Percentiles rank a stretch among this genome's conserved stretches.
Evolutionary conservation across 2,329 filamentous ascomycete species (phyloP).

Genomic region (Xylaria arbuscula): DNA sequence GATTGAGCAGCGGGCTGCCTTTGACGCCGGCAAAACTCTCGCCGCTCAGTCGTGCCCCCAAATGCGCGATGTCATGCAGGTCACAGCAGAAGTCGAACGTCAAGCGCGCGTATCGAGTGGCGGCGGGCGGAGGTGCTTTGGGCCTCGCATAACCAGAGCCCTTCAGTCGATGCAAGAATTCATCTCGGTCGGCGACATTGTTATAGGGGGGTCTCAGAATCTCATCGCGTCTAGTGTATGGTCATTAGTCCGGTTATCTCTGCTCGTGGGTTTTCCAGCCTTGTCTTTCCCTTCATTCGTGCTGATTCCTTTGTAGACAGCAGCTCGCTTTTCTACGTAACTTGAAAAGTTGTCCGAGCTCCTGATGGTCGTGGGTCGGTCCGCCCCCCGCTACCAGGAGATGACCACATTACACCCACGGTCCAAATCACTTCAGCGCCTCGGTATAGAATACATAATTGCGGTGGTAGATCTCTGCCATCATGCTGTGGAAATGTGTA

Average conservation of each 20-base stretch:
- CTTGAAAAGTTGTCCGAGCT: conserved; percentile 55
- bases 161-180: conserved; percentile 57
- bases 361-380: conserved; percentile 56
- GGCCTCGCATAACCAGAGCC: conserved; percentile 56
- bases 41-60: conserved; percentile 44
- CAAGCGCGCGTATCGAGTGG: conserved; percentile 33
- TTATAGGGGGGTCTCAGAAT: conserved; percentile 58
- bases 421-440: conserved; percentile 52
- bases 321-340: conserved; percentile 49
- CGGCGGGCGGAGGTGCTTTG: conserved; percentile 50
- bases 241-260: conserved; percentile 56
- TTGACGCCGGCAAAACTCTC: conserved; percentile 42
- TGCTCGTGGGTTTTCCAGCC: conserved; percentile 50
- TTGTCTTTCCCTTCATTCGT: conserved; percentile 13
- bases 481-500: conserved; percentile 48
- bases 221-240: conserved; percentile 58
- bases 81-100: conserved; percentile 55
- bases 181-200: conserved; percentile 55
- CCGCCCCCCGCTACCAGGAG: conserved; percentile 54
- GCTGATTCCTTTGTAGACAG: conserved; percentile 42
- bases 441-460: conserved; percentile 57
- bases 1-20: conserved; percentile 50
- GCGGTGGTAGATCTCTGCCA: conserved; percentile 55
- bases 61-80: conserved; percentile 53
- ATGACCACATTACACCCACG: conserved; percentile 55